These are phyloP conservation scores for Didymella segeticola DNA, from an alignment of 2,329 filamentous ascomycete genomes.

Conservation along the genomic window DNA sequence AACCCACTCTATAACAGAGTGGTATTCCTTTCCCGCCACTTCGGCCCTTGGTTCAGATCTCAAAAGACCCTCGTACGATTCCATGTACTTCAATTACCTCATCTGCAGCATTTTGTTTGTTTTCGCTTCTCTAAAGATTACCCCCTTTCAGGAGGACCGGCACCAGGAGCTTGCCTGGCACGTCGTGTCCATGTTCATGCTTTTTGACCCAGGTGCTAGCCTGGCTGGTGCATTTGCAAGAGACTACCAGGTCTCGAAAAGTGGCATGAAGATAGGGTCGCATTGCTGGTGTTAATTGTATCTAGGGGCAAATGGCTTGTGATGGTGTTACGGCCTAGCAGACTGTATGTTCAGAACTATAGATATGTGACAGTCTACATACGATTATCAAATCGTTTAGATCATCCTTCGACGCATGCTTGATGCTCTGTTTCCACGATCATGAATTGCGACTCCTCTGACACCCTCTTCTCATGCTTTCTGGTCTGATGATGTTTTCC, in stretches of 20 bases:
- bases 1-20: slow-evolving; percentile 5
- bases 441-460: neutral
- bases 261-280: slow-evolving; percentile 18
- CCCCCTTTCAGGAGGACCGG: slow-evolving; percentile 43
- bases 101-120: slow-evolving; percentile 11
- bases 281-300: slow-evolving; percentile 12
- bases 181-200: slow-evolving; percentile 37
- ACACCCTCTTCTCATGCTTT: no score
- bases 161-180: slow-evolving; percentile 28
- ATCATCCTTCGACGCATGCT: neutral
- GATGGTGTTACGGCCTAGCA: neutral
- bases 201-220: slow-evolving; percentile 41
- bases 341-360: slow-evolving; percentile 1
- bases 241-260: slow-evolving; percentile 21
- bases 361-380: slow-evolving; percentile 3
- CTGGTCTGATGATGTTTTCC: no score
- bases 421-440: neutral
- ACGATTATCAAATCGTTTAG: neutral
- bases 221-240: slow-evolving; percentile 25
- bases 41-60: slow-evolving; percentile 13
- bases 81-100: neutral
- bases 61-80: neutral
- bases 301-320: neutral
- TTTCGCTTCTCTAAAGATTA: slow-evolving; percentile 40
- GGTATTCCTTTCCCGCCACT: neutral